Percentiles rank a stretch among this genome's conserved stretches.
phyloP scores from a whole-genome alignment of 2,329 filamentous ascomycete genomes.

The Cladosporium cucumerinum region DNA sequence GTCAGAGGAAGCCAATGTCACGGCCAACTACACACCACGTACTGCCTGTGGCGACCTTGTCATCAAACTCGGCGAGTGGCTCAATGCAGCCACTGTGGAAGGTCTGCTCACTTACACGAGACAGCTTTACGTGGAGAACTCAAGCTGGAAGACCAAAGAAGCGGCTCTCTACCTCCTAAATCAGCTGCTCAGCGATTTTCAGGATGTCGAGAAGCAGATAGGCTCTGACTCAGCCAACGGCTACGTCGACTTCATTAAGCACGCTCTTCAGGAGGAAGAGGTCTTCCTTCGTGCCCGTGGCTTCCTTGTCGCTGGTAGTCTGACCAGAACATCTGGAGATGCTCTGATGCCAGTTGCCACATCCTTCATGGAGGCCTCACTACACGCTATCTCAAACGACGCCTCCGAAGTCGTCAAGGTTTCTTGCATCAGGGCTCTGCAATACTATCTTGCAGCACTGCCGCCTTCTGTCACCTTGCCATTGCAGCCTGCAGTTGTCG shows the following conservation, averaged over 20 bases:
- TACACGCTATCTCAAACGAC: conserved; percentile 72
- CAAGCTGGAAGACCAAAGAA: conserved; percentile 68
- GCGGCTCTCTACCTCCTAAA: conserved; percentile 81
- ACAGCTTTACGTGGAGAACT: conserved; percentile 60
- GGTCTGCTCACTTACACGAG: conserved; percentile 75
- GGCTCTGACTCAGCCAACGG: conserved; percentile 65
- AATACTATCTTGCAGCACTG: conserved; percentile 60
- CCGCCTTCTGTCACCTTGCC: conserved; percentile 49
- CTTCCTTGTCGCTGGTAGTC: conserved; percentile 76
- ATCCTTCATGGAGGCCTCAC: conserved; percentile 66
- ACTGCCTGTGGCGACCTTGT: conserved; percentile 89
- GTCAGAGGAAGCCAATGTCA: conserved; percentile 90
- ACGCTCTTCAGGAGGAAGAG: conserved; percentile 67
- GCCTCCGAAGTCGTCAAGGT: conserved; percentile 86
- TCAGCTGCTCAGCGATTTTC: conserved; percentile 77
- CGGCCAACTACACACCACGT: conserved; percentile 91
- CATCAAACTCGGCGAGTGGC: conserved; percentile 90
- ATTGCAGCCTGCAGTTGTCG: conserved; percentile 60
- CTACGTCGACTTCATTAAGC: conserved; percentile 77
- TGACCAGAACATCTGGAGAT: conserved; percentile 66
- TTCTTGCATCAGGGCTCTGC: conserved; percentile 81
- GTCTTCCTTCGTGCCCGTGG: conserved; percentile 81
- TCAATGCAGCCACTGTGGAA: conserved; percentile 70
- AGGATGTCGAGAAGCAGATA: conserved; percentile 72
- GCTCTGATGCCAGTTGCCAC: conserved; percentile 54